Conservation (phyloP, 2,329 filamentous ascomycete species). For the Pseudogymnoascus sp. region DNA sequence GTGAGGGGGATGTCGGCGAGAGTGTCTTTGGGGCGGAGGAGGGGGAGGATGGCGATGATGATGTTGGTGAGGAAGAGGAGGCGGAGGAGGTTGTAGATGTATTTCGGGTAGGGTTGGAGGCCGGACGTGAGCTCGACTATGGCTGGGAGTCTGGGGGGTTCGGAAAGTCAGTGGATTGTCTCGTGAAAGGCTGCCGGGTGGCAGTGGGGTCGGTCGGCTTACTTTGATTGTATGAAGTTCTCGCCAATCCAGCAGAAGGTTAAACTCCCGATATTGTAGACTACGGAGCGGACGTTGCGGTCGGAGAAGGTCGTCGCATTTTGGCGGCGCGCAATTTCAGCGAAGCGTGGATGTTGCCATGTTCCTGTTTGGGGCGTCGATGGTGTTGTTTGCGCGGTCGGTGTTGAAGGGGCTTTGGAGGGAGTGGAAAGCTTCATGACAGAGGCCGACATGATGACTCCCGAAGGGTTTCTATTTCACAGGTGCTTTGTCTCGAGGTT, state of each 20-base stretch:
- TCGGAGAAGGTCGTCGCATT: constrained; percentile 72
- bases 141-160: constrained; percentile 23
- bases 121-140: constrained; percentile 18
- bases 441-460: background rate
- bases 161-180: background rate
- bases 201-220: background rate
- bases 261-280: constrained; percentile 58
- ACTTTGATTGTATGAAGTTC: constrained; percentile 33
- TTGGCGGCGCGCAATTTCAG: constrained; percentile 78
- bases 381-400: constrained; percentile 20
- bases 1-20: constrained; percentile 87
- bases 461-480: background rate
- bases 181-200: background rate
- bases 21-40: constrained; percentile 66
- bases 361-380: constrained; percentile 50
- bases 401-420: constrained; percentile 27
- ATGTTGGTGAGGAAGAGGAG: constrained; percentile 64
- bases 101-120: constrained; percentile 23
- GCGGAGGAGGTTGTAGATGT: constrained; percentile 41
- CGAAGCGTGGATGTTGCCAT: constrained; percentile 83
- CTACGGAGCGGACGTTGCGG: constrained; percentile 63
- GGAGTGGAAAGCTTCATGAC: background rate
- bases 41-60: constrained; percentile 59
- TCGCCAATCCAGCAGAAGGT: constrained; percentile 40
- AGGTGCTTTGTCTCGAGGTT: background rate